These are phyloP conservation scores for Bertia moriformis DNA, from an alignment of 2,329 filamentous ascomycete species.

Conservation along the genomic window DNA sequence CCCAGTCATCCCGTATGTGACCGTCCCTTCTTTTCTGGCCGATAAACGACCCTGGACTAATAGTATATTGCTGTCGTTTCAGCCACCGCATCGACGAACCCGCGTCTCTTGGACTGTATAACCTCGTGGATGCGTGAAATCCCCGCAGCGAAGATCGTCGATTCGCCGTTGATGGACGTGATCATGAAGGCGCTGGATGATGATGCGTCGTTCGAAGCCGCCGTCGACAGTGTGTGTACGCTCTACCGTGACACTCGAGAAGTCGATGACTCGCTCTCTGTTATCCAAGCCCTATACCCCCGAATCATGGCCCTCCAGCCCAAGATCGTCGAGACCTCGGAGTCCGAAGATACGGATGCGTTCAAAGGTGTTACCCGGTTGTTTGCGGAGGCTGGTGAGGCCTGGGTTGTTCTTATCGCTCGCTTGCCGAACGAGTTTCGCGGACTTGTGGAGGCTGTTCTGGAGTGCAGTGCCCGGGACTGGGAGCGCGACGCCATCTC, in stretches of 20 bases:
- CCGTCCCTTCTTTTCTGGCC: constrained; percentile 4
- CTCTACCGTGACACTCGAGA: constrained; percentile 86
- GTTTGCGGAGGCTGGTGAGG: constrained; percentile 82
- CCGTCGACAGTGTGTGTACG: constrained; percentile 81
- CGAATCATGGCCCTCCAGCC: constrained; percentile 63
- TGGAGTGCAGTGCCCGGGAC: constrained; percentile 83
- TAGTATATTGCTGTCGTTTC: constrained; percentile 3
- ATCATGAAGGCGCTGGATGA: constrained; percentile 65
- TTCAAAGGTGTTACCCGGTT: constrained; percentile 82
- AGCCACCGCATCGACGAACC: constrained; percentile 71
- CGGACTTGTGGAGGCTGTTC: constrained; percentile 70
- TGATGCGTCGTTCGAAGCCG: constrained; percentile 69
- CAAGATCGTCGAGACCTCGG: constrained; percentile 60
- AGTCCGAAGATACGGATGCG: constrained; percentile 69
- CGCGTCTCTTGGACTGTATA: constrained; percentile 84
- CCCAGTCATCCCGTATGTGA: constrained; percentile 71
- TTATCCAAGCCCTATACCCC: constrained; percentile 72
- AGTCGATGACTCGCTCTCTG: constrained; percentile 74
- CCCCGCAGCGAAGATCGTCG: constrained; percentile 66
- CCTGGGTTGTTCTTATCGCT: constrained; percentile 86
- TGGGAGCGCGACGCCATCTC: constrained; percentile 82
- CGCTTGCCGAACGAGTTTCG: constrained; percentile 71
- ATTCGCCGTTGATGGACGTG: constrained; percentile 69
- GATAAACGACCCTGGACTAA: neutral
- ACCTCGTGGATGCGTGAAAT: constrained; percentile 95